These are phyloP conservation scores for Neurospora discreta DNA, from an alignment of 495 filamentous ascomycete genomes.

Conservation along the genomic window DNA sequence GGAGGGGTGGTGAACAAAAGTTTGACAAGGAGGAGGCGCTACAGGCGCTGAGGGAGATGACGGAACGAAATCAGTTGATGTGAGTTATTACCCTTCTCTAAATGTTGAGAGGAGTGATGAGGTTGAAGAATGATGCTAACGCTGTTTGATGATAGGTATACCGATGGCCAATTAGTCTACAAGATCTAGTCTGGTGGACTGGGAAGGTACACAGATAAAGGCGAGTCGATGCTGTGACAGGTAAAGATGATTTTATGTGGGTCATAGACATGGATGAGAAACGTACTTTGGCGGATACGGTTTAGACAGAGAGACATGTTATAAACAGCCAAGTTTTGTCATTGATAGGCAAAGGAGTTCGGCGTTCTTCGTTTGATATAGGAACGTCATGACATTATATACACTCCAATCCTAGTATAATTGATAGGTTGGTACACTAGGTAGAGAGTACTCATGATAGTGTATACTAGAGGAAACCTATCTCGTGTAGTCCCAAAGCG, in stretches of 20 bases:
- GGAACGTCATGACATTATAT: neutral
- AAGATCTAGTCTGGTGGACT: conserved; percentile 23
- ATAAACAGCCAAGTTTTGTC: neutral
- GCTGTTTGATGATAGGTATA: conserved; percentile 24
- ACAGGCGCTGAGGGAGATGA: conserved; percentile 66
- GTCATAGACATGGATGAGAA: neutral
- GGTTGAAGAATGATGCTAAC: conserved; percentile 15
- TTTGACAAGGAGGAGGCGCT: conserved; percentile 67
- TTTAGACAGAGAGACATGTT: neutral
- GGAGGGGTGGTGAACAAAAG: conserved; percentile 16
- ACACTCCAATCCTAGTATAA: too few relatives aligned
- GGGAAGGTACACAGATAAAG: neutral
- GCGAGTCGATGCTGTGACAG: neutral
- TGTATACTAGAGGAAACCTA: too few relatives aligned
- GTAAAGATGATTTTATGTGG: neutral
- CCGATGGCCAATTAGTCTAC: conserved; percentile 34
- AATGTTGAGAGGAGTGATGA: neutral
- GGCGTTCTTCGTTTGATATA: neutral
- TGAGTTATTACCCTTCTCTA: conserved; percentile 43
- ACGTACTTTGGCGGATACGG: neutral
- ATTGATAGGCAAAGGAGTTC: neutral
- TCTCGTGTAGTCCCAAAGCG: too few relatives aligned
- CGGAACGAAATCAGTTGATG: conserved; percentile 83
- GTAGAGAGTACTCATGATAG: too few relatives aligned
- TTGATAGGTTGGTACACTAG: too few relatives aligned